These are phyloP conservation scores for Phylloboletellus chloephorus DNA, from an alignment of 1,284 basidiomycete species.

Conservation along the genomic window DNA sequence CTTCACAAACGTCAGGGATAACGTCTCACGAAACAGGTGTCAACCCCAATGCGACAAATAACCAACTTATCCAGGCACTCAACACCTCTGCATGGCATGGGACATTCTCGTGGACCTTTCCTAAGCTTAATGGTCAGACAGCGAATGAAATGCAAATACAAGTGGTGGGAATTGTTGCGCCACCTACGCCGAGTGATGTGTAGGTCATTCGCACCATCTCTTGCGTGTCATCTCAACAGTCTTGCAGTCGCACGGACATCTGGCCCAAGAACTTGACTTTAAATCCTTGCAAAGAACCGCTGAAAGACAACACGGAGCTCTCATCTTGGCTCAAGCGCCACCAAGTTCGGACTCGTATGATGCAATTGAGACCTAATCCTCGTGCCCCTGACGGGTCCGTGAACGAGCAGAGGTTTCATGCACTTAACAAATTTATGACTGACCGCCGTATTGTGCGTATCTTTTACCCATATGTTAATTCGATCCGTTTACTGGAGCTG, in stretches of 20 bases:
- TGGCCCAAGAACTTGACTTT: constrained; percentile 52
- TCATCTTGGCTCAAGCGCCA: constrained; percentile 45
- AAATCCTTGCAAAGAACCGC: constrained; percentile 38
- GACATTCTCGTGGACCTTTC: constrained; percentile 43
- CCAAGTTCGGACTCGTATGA: constrained; percentile 31
- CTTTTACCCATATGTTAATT: constrained; percentile 2
- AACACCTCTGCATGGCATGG: constrained; percentile 44
- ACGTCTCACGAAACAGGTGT: constrained; percentile 12
- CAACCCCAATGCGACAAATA: constrained; percentile 6
- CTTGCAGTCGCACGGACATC: constrained; percentile 41
- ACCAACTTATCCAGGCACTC: constrained; percentile 3
- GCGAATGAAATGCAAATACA: constrained; percentile 42
- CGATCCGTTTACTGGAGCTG: constrained; percentile 9
- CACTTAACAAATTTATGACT: constrained; percentile 39
- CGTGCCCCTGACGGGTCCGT: constrained; percentile 24
- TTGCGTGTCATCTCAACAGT: constrained; percentile 4
- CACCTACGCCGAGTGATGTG: constrained; percentile 26
- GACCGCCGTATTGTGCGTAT: constrained; percentile 42
- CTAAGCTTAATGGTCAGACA: constrained; percentile 35
- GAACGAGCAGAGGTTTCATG: constrained; percentile 39
- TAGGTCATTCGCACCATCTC: constrained; percentile 21
- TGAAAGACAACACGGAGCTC: constrained; percentile 39
- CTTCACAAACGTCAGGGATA: constrained; percentile 11
- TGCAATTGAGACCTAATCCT: constrained; percentile 30
- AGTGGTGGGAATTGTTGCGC: constrained; percentile 32